phyloP scores from a whole-genome alignment of 108 stramenopile genomes.

The Skeletonema potamos region DNA sequence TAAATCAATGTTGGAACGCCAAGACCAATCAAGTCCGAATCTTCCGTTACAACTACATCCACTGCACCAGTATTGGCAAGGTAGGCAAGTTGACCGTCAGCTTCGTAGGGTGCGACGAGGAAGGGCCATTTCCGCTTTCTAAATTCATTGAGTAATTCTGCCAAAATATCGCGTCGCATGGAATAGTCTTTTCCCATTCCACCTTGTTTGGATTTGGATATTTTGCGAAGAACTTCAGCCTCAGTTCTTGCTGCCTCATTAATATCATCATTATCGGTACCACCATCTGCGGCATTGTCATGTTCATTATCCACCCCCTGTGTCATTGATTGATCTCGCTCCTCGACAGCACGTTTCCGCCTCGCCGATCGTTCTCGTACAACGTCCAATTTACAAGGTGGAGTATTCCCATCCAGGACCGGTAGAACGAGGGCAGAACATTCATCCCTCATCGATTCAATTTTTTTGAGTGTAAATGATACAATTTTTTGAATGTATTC shows the following conservation, averaged over 20 bases:
- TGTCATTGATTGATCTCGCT: conserved; percentile 7
- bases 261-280: conserved; percentile 15
- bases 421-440: conserved; percentile 58
- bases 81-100: conserved; percentile 96
- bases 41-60: conserved; percentile 95
- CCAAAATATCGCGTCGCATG: conserved; percentile 30
- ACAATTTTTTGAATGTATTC: conserved; percentile 53
- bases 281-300: conserved; percentile 13
- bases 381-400: conserved; percentile 61
- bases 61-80: conserved; percentile 63
- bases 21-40: conserved; percentile 91
- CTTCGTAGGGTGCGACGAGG: conserved; percentile 97
- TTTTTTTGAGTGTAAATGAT: conserved; percentile 42
- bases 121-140: conserved; percentile 50
- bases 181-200: conserved; percentile 54
- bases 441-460: conserved; percentile 48
- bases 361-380: conserved; percentile 23
- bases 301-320: conserved; percentile 15
- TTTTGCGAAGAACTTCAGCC: conserved; percentile 32
- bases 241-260: conserved; percentile 22
- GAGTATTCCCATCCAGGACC: conserved; percentile 78
- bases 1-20: conserved; percentile 82
- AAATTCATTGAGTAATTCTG: conserved; percentile 41
- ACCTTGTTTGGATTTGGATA: conserved; percentile 61
- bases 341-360: conserved; percentile 15